Base-by-base conservation (phyloP, 805 yeast genomes). In the Phaffomyces thermotolerans region DNA sequence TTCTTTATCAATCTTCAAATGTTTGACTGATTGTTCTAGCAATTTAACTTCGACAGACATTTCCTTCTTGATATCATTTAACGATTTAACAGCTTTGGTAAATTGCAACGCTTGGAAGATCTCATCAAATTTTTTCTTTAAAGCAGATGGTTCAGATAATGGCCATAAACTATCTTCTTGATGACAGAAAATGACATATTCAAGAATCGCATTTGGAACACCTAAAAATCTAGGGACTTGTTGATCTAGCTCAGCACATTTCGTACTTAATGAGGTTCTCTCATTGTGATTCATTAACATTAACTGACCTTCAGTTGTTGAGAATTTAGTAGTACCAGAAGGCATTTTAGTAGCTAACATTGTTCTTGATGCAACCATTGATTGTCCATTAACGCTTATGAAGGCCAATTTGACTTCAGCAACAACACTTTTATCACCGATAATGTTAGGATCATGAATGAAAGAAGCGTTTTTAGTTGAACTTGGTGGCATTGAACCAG, bases 81-180 rank as follows among this genome's bases (percentile, higher is more conserved):
- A 69, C 42, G 76, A 78, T 46, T 90, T 96, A 32, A 93, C 67
- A 0, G 93, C 95, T 58, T 87, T 91, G 1, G 96, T 88, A 57
- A 85, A 95, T 60, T 87, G 89, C 52, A 88, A 77, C 0, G 97
- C 96, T 63, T 93, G 97, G 57, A 93, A 93, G 8, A 93, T 91
- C 62, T 93, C 99, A 62, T 93, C 99, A 56, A 93, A 95, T 42
- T 91, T 75, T 64, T 90, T 90, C 64, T 93, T 95, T 59, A 93
- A 72, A 12, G 75, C 75, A 3, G 95, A 73, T 1, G 99, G 95
- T 62, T 93, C 99, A 52, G 90, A 78, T 39, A 93, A 69, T 2
- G 99, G 99, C 99, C 99, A 93, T 25, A 88, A 64, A 53, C 91
- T 81, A 47, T 93, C 99, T 57, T 93, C 99, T 61, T 93, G 99